Evolutionary conservation across 2,329 filamentous ascomycete genomes (phyloP).

Genomic region (Mycosphaerelloides madeirae): DNA sequence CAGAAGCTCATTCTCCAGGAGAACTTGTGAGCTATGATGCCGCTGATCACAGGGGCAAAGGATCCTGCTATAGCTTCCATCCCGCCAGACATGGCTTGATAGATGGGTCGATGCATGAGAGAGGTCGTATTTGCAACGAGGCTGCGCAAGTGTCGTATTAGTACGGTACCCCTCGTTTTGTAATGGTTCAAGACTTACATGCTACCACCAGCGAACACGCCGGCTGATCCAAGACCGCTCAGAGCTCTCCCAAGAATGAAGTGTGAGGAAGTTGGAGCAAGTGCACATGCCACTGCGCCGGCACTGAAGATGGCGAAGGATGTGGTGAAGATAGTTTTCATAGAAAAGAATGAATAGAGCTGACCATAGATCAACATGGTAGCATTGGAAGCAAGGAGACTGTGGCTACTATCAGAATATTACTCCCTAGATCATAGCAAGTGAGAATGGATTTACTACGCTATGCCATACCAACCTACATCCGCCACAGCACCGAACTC

Average conservation of each 20-base stretch:
- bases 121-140: constrained; percentile 26
- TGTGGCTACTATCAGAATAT: too few relatives aligned
- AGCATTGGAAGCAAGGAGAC: constrained; percentile 2
- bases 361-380: constrained; percentile 16
- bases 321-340: constrained; percentile 25
- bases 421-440: too few relatives aligned
- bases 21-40: constrained; percentile 27
- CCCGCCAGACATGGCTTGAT: constrained; percentile 2
- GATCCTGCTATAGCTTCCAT: constrained; percentile 33
- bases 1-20: constrained; percentile 47
- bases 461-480: constrained; percentile 37
- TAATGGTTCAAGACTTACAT: too few relatives aligned
- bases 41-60: constrained; percentile 37
- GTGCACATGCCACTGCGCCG: constrained; percentile 48
- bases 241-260: constrained; percentile 50
- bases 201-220: constrained; percentile 41
- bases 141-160: too few relatives aligned
- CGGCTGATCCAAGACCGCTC: constrained; percentile 50
- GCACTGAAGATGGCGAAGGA: constrained; percentile 40
- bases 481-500: constrained; percentile 41
- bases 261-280: constrained; percentile 44
- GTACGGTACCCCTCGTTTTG: too few relatives aligned
- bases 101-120: constrained; percentile 34
- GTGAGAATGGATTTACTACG: constrained; percentile 45
- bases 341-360: constrained; percentile 39